Base-by-base conservation (phyloP, 371 early-diverging fungal genomes). In the Chytridium lagenaria region DNA sequence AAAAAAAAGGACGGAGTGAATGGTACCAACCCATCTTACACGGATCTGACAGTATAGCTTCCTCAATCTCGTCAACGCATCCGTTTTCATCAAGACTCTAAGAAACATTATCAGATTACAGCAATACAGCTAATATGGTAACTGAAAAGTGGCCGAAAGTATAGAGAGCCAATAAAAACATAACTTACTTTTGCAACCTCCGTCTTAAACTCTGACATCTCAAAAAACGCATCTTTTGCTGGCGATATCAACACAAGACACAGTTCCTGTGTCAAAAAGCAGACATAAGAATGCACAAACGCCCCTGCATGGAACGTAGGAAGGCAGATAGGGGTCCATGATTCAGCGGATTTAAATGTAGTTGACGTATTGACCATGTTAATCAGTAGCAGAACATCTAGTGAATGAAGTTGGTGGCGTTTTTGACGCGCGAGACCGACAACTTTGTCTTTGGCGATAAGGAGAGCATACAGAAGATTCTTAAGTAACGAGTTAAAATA, bases 251-350 rank as follows among this genome's bases (percentile, higher is more conserved):
- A 83, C 0, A 94, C 84, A 34, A 96, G 78, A 38, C 90, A 92
- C 3, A 92, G 78, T 3, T 90, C 88, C 2, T 89, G 87, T n/a
- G 72, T 59, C 33, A 96, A 84, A 75, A 91, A 94, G 74, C 88
- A 91, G 3, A 96, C 90, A 72, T 96, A 95, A 0, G 93, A 93
- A 76, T 96, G 92, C 38, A 98, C 80, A 77, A 95, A 97, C 1
- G 92, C 95, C 75, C 89, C 87, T 63, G 88, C 85, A 80, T 97
- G 95, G 82, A 95, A 94, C 66, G 89, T 91, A 34, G 98, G 97
- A 28, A 96, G 87, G 75, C 98, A 98, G n/a, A 98, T 85, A 22
- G 98, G 98, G 1, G 92, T 92, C 96, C 97, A 98, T 15, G 91
- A 90, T 78, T 96, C 96, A 59, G 90, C 57, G 92, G 67, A 88